These are phyloP conservation scores for Polyporus arcularius DNA, from an alignment of 768 basidiomycete genomes.

Conservation along the genomic window DNA sequence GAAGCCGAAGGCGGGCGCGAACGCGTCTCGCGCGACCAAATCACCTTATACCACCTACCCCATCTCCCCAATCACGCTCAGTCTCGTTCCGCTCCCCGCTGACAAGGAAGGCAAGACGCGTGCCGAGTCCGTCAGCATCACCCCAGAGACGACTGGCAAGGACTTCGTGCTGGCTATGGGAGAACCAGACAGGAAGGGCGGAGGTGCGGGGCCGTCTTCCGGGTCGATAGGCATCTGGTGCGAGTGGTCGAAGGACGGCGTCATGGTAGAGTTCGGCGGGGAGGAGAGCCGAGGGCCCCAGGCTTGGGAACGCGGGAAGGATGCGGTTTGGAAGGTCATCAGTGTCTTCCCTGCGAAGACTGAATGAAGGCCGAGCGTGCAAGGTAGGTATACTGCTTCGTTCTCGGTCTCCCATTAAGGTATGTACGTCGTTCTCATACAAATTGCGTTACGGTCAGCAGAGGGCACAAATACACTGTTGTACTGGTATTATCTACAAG, in stretches of 20 bases:
- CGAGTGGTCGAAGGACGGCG: constrained; percentile 80
- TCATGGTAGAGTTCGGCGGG: constrained; percentile 88
- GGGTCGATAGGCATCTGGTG: constrained; percentile 93
- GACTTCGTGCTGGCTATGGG: constrained; percentile 76
- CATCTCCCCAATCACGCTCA: constrained; percentile 50
- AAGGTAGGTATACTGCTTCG: constrained; percentile 6
- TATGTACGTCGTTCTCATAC: constrained; percentile 16
- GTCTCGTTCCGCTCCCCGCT: constrained; percentile 30
- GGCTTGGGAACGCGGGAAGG: constrained; percentile 87
- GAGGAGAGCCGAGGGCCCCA: constrained; percentile 75
- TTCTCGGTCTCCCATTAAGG: constrained; percentile 1
- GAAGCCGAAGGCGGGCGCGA: constrained; percentile 29
- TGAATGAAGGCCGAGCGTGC: neutral
- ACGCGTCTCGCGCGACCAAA: constrained; percentile 33
- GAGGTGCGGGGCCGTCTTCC: constrained; percentile 80
- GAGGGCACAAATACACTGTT: neutral
- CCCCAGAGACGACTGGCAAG: constrained; percentile 62
- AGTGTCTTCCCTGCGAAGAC: constrained; percentile 53
- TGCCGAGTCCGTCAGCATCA: constrained; percentile 44
- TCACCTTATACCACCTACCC: constrained; percentile 61
- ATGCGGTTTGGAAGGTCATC: constrained; percentile 75
- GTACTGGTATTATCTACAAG: neutral
- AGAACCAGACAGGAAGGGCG: constrained; percentile 90
- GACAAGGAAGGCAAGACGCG: constrained; percentile 31
- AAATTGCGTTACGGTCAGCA: neutral